Evolutionary conservation across 1,284 basidiomycete species (phyloP), one percentile per base, ranked within the genome.

Genomic region (Cryptococcus maquisensis): DNA sequence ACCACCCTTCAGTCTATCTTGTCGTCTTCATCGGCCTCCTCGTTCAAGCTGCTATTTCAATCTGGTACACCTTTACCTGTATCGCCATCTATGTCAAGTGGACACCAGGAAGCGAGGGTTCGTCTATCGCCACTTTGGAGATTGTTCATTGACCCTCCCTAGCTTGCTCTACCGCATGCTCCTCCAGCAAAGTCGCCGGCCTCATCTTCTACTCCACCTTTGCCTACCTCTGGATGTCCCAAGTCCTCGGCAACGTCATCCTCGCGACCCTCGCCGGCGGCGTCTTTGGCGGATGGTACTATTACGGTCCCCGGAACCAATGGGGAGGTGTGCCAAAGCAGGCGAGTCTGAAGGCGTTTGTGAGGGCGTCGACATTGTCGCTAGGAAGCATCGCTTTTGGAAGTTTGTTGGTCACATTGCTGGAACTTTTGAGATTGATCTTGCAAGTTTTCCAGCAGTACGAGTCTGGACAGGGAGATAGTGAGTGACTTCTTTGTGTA

Each of bases 351-450:
- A 81, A 83, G 43, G 81, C 88, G 0, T 88, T 95, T 69, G 80
- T 81, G 37, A 84, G 91, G 24, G 86, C 89, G n/a, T 87, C 86
- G 15, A 91, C 90, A 0, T 78, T 87, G 51, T 92, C 88, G 1
- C 81, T 96, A 28, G 92, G 90, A 6, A 90, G 88, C 0, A 91
- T 95, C 65, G 88, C 89, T 4, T 92, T 94, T 67, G 91, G 91
- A 4, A 89, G 86, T 2, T 78, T 95, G 64, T 89, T 95, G 59
- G 90, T 95, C 43, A 90, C 92, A 0, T 70, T 95, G 28, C 79
- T 95, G 45, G 91, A 95, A 64, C 69, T 92, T 4, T 63, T 93
- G 43, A 79, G 84, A 44, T 79, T 90, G 54, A 67, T 90, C 40
- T 69, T 94, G 47, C 82, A 84, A 51, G 76, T 83, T 20, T 75